phyloP scores from a whole-genome alignment of 2,329 filamentous ascomycete genomes.

The Aspergillus amoenus region DNA sequence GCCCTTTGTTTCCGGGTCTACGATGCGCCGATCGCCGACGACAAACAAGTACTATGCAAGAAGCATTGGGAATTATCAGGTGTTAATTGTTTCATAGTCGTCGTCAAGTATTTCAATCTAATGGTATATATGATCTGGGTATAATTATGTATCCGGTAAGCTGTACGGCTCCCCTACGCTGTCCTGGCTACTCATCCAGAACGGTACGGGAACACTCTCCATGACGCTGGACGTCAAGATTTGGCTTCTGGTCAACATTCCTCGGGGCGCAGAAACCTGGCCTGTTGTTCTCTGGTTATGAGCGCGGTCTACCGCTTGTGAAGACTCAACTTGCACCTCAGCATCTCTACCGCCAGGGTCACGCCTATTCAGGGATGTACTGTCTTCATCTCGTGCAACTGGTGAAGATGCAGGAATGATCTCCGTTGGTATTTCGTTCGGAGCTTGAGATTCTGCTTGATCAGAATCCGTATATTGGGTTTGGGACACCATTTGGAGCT shows the following conservation, averaged over 20 bases:
- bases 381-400: slow-evolving; percentile 20
- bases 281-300: slow-evolving; percentile 14
- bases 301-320: slow-evolving; percentile 34
- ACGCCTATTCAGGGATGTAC: slow-evolving; percentile 3
- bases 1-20: slow-evolving; percentile 23
- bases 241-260: slow-evolving; percentile 34
- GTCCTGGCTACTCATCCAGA: slow-evolving; percentile 40
- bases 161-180: slow-evolving; percentile 40
- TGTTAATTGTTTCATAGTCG: neutral
- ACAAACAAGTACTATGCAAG: neutral
- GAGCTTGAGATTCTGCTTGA: slow-evolving; percentile 22
- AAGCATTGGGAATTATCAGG: neutral
- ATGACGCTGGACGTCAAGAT: slow-evolving; percentile 44
- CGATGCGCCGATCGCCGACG: slow-evolving; percentile 27
- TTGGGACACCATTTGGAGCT: slow-evolving; percentile 12
- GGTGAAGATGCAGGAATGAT: slow-evolving; percentile 44
- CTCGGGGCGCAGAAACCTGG: slow-evolving; percentile 16
- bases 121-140: slow-evolving; percentile 4
- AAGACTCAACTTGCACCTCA: slow-evolving; percentile 43
- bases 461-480: slow-evolving; percentile 20
- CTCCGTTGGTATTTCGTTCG: slow-evolving; percentile 28
- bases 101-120: neutral
- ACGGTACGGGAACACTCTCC: slow-evolving; percentile 44
- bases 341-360: slow-evolving; percentile 24
- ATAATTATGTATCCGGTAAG: slow-evolving; percentile 22